phyloP scores from a whole-genome alignment of 805 yeast species.

The Torulaspora gathmanii region DNA sequence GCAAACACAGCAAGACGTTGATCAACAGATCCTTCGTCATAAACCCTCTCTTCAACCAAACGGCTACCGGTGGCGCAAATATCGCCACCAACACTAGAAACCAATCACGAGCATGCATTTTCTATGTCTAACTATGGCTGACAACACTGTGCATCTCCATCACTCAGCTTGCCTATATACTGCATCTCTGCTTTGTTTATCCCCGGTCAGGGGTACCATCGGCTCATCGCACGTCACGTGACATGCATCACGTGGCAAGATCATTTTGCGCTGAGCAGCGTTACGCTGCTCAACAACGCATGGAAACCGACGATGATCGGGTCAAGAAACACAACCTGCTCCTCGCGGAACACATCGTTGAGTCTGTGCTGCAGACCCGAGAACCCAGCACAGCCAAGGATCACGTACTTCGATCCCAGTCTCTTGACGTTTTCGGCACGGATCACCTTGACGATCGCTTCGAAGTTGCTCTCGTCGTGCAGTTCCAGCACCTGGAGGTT shows the following conservation, averaged over 20 bases:
- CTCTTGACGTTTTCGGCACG: constrained; percentile 16
- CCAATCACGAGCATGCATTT: constrained; percentile 21
- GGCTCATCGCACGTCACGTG: background rate
- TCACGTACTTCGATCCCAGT: constrained; percentile 16
- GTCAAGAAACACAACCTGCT: constrained; percentile 11
- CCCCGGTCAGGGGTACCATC: no score
- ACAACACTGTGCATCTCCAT: background rate
- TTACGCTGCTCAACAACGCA: constrained; percentile 6
- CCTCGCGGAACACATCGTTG: constrained; percentile 3
- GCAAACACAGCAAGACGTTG: constrained; percentile 53
- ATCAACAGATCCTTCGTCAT: constrained; percentile 40
- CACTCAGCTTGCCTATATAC: background rate
- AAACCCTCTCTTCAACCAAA: constrained; percentile 60
- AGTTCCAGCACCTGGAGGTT: constrained; percentile 22
- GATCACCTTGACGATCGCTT: constrained; percentile 16
- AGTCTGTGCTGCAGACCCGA: constrained; percentile 19
- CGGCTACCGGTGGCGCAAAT: constrained; percentile 70
- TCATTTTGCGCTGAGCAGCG: background rate
- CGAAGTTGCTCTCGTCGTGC: constrained; percentile 15
- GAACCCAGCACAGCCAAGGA: constrained; percentile 32
- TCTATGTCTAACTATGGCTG: background rate
- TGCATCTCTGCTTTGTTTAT: no score
- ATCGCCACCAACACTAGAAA: constrained; percentile 60
- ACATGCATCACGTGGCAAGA: background rate
- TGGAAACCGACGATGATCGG: constrained; percentile 13